These are phyloP conservation scores for Tuber borchii DNA, from an alignment of 495 filamentous ascomycete species.

Conservation along the genomic window DNA sequence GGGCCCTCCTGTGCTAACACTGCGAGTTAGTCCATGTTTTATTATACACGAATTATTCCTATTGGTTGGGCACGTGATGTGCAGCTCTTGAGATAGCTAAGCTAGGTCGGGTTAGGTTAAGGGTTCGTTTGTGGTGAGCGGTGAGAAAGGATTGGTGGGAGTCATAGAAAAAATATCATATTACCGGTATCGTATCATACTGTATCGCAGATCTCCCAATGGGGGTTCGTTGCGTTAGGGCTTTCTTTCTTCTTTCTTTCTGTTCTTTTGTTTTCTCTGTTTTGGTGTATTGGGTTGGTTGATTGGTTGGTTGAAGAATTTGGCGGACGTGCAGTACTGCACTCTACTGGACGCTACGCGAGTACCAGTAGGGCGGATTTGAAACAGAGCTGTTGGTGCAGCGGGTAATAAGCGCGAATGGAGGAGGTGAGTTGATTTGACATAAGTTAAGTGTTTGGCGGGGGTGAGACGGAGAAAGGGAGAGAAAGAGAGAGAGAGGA, in stretches of 20 bases:
- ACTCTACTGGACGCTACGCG: background rate
- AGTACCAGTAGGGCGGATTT: background rate
- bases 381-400: background rate
- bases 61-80: background rate
- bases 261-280: background rate
- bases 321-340: background rate
- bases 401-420: background rate
- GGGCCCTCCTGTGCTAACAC: background rate
- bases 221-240: background rate
- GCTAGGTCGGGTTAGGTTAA: background rate
- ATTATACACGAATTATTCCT: background rate
- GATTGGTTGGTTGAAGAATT: background rate
- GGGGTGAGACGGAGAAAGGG: background rate
- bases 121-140: background rate
- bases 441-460: background rate
- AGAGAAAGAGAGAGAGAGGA: background rate
- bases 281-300: background rate
- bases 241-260: background rate
- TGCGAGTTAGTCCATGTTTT: background rate
- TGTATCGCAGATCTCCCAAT: background rate
- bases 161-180: background rate
- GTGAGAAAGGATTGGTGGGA: background rate
- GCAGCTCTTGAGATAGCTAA: background rate
- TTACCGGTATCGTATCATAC: background rate
- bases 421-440: background rate